Evolutionary conservation across 805 yeast species (phyloP), one percentile per base, ranked within the genome.

Genomic region (Suhomyces xylopsoci): DNA sequence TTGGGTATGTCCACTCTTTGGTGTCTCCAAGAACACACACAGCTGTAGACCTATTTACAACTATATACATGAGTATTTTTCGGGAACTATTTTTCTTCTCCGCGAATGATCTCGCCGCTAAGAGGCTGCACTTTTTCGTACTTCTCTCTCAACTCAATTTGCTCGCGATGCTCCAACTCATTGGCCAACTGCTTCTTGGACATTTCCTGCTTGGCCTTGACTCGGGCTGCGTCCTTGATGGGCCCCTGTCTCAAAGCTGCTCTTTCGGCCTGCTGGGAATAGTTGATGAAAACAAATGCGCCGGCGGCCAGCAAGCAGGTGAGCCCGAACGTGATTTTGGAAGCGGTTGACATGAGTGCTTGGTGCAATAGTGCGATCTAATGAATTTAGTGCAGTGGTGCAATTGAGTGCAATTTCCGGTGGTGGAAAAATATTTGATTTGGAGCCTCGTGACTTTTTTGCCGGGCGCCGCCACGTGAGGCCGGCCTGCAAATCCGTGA

Each of bases 241-340:
- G 96, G 96, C 0, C 97, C 97, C 60, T 82, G 88, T 62, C 87
- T 85, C 45, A 89, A 73, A 2, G 87, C 85, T 17, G 81, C 84
- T 62, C 90, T 78, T 65, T 90, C 96, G 55, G 79, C 69, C 38
- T 80, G 80, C 60, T 90, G 96, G 44, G 86, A 78, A 52, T 77
- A 78, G 68, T 86, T 88, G 44, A 90, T 93, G 63, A 85, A 88
- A 4, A 80, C 68, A 19, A 86, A 83, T 0, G 94, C 79, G 2
- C 78, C 80, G 0, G 74, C 82, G 2, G 90, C 83, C 48, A 82
- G 71, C 1, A 77, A 59, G 24, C 83, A 73, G 14, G 90, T 77
- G 10, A 79, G 58, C 0, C 81, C 91, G 41, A 90, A 77, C 3
- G 96, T 90, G 28, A 85, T 69, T 66, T 87, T 90, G 34, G 96